Conservation (phyloP, 768 basidiomycete genomes). For the Pholiota microspora region DNA sequence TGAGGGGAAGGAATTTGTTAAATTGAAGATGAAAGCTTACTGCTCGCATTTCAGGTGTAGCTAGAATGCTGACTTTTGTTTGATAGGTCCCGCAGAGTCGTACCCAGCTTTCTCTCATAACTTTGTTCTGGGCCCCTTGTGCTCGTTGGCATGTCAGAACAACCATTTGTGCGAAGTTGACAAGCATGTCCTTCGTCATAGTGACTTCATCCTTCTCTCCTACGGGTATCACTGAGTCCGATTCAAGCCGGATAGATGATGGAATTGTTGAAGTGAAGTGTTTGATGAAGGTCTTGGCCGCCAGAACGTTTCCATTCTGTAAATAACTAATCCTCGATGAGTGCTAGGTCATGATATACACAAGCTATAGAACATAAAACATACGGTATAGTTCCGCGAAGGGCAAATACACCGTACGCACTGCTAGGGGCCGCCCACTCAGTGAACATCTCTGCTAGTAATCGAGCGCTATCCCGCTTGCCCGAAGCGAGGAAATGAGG, state of each 20-base stretch:
- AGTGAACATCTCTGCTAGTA: constrained; percentile 83
- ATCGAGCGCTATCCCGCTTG: constrained; percentile 83
- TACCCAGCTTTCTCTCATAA: constrained; percentile 80
- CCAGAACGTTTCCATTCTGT: constrained; percentile 86
- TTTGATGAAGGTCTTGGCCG: constrained; percentile 89
- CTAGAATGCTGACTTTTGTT: constrained; percentile 61
- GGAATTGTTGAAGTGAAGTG: constrained; percentile 69
- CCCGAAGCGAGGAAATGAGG: constrained; percentile 82
- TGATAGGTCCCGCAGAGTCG: constrained; percentile 83
- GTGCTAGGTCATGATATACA: not conserved
- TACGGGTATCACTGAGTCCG: constrained; percentile 46
- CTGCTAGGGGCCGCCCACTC: constrained; percentile 65
- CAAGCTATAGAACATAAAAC: constrained; percentile 25
- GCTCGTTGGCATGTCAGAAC: constrained; percentile 86
- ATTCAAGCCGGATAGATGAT: constrained; percentile 39
- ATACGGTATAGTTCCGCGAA: constrained; percentile 85
- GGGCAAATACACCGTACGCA: constrained; percentile 70
- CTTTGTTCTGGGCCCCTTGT: constrained; percentile 75
- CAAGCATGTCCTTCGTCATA: constrained; percentile 68
- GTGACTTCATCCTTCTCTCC: constrained; percentile 58
- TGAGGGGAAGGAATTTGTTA: not conserved
- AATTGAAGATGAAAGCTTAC: constrained; percentile 36
- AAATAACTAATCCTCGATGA: constrained; percentile 52
- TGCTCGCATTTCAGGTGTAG: constrained; percentile 58
- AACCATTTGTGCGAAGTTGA: constrained; percentile 92